Evolutionary conservation across 1,139 yeast species (phyloP), one percentile per base, ranked within the genome.

Genomic region (Geotrichum fermentans): DNA sequence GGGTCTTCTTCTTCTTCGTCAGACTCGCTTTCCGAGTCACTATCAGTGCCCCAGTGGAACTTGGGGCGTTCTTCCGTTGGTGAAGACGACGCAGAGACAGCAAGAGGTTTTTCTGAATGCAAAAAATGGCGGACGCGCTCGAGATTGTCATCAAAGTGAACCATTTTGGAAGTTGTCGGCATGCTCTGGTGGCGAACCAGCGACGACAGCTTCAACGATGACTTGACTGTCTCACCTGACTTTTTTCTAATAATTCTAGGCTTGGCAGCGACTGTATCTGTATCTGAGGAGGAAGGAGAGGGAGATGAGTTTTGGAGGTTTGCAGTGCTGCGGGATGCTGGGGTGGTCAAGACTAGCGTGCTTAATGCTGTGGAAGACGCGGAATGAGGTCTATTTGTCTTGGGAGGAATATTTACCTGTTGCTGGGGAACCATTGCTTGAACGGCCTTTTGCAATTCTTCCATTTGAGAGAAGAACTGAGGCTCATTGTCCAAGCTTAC

Each of bases 121-220:
- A 80, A 74, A 66, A 88, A 87, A 61, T 83, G 85, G 45, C 85
- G 74, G 33, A 86, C 79, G 58, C 84, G 88, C 56, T 73, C 82
- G 44, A 78, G 62, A 44, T 71, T 73, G 40, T 76, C 75, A 40
- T 90, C 94, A 66, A 87, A 87, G 65, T 87, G 92, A 22, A 87
- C 96, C 56, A 75, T 80, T 61, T 87, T 87, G 17, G 84, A 78
- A 3, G 94, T 82, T 0, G 83, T 71, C 2, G 96, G 96, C 70
- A 85, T 74, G 13, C 89, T 81, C 56, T 74, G 73, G 32, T 80
- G 74, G 49, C 86, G 69, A 38, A 69, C 68, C 38, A 78, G 39
- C 6, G 39, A 35, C 16, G 39, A 35, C 24, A 35, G 63, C 61
- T 82, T 84, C 47, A 87, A 71, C 22, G 87, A 82, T 2, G 90